Evolutionary conservation across 768 basidiomycete species (phyloP), one percentile per base, ranked within the genome.

Genomic region (Hemileccinum rubropunctum): DNA sequence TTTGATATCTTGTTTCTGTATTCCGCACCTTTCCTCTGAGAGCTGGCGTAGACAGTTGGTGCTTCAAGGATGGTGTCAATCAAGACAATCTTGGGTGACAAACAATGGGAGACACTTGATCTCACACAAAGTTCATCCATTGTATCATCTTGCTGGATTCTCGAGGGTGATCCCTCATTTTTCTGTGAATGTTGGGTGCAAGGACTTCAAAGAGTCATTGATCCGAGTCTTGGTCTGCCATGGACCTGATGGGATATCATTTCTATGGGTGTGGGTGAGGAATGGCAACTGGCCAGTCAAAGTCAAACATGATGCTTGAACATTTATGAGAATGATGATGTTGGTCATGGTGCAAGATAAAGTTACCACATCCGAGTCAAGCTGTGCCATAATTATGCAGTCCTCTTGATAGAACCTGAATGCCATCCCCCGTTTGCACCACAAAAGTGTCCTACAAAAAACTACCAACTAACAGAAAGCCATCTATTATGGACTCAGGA

Each of bases 191-290:
- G 58, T 91, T 83, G 2, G 86, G 86, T 0, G 85, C 88, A 30
- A 94, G 79, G 50, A 95, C 91, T 66, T 95, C 91, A 56, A 91
- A 84, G 51, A 94, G 73, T 82, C 88, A 99, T 70, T 93, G 77
- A 70, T 98, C 97, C 1, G 94, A 87, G 73, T 99, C 97, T 73
- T 98, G 95, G 72, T 99, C 95, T 47, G 85, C 84, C 71, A 90
- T 79, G 32, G 90, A 92, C 89, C 89, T 92, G 58, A 28, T 33
- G 28, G 43, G 21, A 27, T 20, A 9, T 43, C 23, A 32, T 18
- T 42, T 21, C 36, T 18, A 13, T 20, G 3, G 4, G 20, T 33
- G 50, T 28, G 49, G 53, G 21, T 33, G 21, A 23, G 23, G 23
- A 23, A 26, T 18, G 15, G 32, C 27, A 38, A 61, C 66, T 56